A percentile compares a stretch with the other conserved stretches of the same genome.
These are phyloP conservation scores for Eucalyptus sideroxylon DNA, from an alignment of 345 rosid genomes.

Conservation along the genomic window DNA sequence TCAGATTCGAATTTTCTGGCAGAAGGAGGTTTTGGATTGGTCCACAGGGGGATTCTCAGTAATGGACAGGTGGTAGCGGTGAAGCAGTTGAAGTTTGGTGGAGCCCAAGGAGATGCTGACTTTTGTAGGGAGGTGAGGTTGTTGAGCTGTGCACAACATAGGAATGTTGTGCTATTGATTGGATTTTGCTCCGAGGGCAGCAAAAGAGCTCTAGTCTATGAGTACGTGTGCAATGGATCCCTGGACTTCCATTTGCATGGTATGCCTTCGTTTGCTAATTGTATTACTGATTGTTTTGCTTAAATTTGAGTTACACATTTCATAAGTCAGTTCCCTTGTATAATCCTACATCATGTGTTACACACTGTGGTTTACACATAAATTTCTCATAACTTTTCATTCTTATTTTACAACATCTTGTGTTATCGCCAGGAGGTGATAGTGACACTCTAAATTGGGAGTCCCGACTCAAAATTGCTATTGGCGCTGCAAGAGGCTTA, in stretches of 20 bases:
- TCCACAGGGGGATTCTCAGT: constrained; percentile 41
- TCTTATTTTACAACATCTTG: background rate
- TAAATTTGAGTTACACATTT: background rate
- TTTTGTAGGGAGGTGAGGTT: constrained; percentile 62
- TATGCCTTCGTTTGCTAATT: background rate
- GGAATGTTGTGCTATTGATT: constrained; percentile 57
- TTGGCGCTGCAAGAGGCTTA: constrained; percentile 60
- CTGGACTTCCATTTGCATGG: constrained; percentile 64
- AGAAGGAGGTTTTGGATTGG: constrained; percentile 52
- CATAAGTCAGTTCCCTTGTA: background rate
- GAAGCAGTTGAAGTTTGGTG: constrained; percentile 34
- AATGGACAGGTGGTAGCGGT: constrained; percentile 66
- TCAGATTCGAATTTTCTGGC: constrained; percentile 48
- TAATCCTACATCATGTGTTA: background rate
- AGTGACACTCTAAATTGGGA: constrained; percentile 33
- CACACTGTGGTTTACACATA: background rate
- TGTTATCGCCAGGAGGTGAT: constrained; percentile 25
- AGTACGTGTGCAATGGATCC: constrained; percentile 69
- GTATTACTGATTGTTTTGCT: background rate
- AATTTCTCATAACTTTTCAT: background rate
- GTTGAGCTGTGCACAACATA: constrained; percentile 71
- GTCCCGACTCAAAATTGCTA: constrained; percentile 48
- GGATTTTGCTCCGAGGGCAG: constrained; percentile 50
- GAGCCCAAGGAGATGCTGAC: constrained; percentile 50
- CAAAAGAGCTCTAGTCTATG: constrained; percentile 50